A percentile compares a stretch with the other conserved stretches of the same genome.
Evolutionary conservation across 2,329 filamentous ascomycete genomes (phyloP).

Genomic region (Ophiognomonia clavigignenti-juglandacearum): DNA sequence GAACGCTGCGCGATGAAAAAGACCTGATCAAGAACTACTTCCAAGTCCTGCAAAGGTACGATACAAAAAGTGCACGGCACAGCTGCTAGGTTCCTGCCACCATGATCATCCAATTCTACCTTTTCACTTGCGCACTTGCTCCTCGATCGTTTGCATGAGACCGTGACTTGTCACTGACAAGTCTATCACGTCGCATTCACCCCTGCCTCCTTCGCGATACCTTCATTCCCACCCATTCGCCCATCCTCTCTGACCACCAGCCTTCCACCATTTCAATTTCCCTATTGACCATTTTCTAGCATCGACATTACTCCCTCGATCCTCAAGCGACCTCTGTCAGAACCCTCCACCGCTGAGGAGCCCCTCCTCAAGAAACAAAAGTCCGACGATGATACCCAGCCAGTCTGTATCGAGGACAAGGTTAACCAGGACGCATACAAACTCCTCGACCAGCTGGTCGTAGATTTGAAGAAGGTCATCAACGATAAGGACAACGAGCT

Average conservation of each 20-base stretch:
- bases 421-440: constrained; percentile 47
- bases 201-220: too few species aligned
- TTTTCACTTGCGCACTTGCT: too few species aligned
- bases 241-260: not conserved
- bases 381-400: constrained; percentile 37
- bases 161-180: too few species aligned
- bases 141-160: too few species aligned
- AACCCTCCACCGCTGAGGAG: constrained; percentile 39
- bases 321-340: constrained; percentile 48
- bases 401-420: constrained; percentile 49
- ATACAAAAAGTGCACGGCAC: constrained; percentile 7
- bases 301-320: constrained; percentile 51
- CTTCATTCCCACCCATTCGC: not conserved
- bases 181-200: too few species aligned
- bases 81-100: not conserved
- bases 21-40: constrained; percentile 37
- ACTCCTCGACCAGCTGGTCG: constrained; percentile 60
- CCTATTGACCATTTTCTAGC: constrained; percentile 35
- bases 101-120: constrained; percentile 14
- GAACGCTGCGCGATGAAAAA: constrained; percentile 26
- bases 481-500: constrained; percentile 41
- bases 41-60: constrained; percentile 38
- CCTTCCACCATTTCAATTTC: constrained; percentile 4
- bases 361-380: constrained; percentile 59
- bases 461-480: constrained; percentile 40